A percentile compares a stretch with the other conserved stretches of the same genome.
phyloP scores from a whole-genome alignment of 148 eudicot species.

The Cornus suecica region DNA sequence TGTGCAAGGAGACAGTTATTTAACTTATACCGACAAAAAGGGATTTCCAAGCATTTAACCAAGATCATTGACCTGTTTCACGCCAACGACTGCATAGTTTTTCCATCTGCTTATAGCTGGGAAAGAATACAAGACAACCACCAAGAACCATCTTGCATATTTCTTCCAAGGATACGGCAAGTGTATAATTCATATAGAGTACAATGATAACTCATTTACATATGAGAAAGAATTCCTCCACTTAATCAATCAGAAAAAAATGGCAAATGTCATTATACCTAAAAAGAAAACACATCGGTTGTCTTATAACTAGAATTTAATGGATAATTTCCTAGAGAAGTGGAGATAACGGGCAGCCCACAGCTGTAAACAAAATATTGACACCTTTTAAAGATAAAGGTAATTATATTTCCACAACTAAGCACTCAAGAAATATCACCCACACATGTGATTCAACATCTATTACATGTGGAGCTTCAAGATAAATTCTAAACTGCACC shows the following conservation, averaged over 20 bases:
- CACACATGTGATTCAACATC: slow-evolving; percentile 84
- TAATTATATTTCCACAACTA: neutral
- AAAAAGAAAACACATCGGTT: slow-evolving; percentile 74
- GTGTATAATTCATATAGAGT: slow-evolving; percentile 60
- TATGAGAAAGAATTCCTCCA: slow-evolving; percentile 12
- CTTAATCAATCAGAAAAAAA: slow-evolving; percentile 5
- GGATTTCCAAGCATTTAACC: slow-evolving; percentile 69
- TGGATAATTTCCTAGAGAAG: slow-evolving; percentile 68
- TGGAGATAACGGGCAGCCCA: slow-evolving; percentile 77
- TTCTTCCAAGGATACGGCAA: slow-evolving; percentile 80
- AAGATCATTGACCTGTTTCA: slow-evolving; percentile 96
- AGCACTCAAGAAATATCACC: neutral
- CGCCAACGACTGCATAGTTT: slow-evolving; percentile 84
- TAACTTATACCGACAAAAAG: slow-evolving; percentile 70
- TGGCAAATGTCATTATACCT: slow-evolving; percentile 41
- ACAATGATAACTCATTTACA: slow-evolving; percentile 11
- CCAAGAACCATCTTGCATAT: slow-evolving; percentile 81
- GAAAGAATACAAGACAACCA: slow-evolving; percentile 92
- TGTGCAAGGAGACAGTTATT: slow-evolving; percentile 1
- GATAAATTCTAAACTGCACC: slow-evolving; percentile 69
- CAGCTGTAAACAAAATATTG: slow-evolving; percentile 37
- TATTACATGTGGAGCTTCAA: slow-evolving; percentile 94
- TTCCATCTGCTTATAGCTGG: slow-evolving; percentile 96
- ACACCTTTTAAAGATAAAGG: slow-evolving; percentile 1
- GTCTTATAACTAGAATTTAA: slow-evolving; percentile 90